phyloP scores from a whole-genome alignment of 169 alveolate genomes.

The Fabrea salina region DNA sequence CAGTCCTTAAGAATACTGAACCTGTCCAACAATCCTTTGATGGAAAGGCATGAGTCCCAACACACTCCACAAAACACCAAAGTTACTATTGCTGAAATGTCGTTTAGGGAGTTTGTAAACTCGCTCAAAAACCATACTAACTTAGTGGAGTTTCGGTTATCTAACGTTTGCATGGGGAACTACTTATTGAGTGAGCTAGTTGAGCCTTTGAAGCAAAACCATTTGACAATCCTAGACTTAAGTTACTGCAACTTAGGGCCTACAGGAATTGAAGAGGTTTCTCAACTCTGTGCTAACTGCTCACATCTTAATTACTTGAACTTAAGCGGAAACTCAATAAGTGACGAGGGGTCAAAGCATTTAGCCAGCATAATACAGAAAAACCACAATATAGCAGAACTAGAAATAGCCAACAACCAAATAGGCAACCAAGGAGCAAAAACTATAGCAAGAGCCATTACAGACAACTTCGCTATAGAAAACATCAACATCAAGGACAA shows the following conservation, averaged over 20 bases:
- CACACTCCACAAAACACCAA: background rate
- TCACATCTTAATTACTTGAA: background rate
- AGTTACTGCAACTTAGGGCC: background rate
- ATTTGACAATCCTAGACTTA: conserved; percentile 1
- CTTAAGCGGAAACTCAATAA: conserved; percentile 5
- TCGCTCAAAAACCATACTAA: background rate
- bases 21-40: conserved; percentile 21
- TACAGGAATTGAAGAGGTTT: background rate
- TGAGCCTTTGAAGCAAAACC: background rate
- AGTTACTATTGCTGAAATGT: background rate
- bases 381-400: background rate
- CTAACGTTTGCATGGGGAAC: background rate
- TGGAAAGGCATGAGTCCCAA: background rate
- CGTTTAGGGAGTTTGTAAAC: background rate
- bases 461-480: conserved; percentile 1
- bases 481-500: background rate
- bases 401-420: background rate
- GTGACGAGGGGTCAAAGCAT: conserved; percentile 16
- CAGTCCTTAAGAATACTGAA: background rate
- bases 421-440: conserved; percentile 15
- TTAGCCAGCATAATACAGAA: conserved; percentile 3
- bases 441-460: background rate
- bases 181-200: background rate
- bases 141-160: conserved; percentile 3
- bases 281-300: background rate